phyloP scores from a whole-genome alignment of 31 red algal genomes.

The Pterothamnion heteromorphum region DNA sequence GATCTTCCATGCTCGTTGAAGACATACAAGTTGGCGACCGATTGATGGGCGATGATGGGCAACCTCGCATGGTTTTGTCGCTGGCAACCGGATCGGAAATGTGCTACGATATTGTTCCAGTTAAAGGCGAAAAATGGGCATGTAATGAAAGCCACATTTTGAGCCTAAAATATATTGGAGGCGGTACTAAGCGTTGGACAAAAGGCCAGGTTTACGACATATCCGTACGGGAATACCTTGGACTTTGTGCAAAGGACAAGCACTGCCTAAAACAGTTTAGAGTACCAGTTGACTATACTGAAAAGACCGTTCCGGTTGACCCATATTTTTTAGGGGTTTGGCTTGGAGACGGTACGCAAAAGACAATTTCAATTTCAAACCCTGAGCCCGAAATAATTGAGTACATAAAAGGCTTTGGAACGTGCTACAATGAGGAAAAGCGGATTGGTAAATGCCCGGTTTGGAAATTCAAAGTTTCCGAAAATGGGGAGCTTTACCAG shows the following conservation, averaged over 20 bases:
- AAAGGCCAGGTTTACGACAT: background rate
- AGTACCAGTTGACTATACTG: background rate
- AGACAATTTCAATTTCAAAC: background rate
- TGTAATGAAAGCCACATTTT: background rate
- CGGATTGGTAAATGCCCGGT: background rate
- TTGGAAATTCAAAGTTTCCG: background rate
- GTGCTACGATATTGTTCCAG: background rate
- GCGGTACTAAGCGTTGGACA: background rate
- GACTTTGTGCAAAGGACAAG: background rate
- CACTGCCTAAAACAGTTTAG: background rate
- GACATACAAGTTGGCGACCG: background rate
- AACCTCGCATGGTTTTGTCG: background rate
- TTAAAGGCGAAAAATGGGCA: background rate
- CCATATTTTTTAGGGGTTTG: conserved; percentile 13
- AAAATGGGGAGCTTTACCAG: background rate
- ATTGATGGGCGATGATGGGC: background rate
- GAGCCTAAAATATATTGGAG: background rate
- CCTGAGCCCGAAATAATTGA: background rate
- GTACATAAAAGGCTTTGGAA: background rate
- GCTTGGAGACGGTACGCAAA: background rate
- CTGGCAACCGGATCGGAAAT: background rate
- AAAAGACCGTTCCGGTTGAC: background rate
- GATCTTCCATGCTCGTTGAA: background rate
- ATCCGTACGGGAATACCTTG: background rate
- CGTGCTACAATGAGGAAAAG: background rate